phyloP scores from a whole-genome alignment of 371 early-diverging fungal species.

The Syncephalastrum monosporum region DNA sequence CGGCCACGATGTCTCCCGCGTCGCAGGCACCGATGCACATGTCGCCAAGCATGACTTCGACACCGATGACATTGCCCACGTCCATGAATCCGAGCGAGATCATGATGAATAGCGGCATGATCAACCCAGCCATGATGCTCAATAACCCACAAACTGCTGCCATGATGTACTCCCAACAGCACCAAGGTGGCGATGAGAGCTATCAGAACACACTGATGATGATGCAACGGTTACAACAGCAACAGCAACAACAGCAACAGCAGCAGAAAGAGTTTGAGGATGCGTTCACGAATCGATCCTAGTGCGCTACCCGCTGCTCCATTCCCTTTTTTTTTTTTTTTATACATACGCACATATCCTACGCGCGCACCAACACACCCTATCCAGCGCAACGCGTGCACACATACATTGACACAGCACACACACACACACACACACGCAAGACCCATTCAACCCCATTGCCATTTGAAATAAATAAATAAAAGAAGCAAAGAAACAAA shows the following conservation, averaged over 20 bases:
- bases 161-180: slow-evolving; percentile 7
- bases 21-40: slow-evolving; percentile 23
- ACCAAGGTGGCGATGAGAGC: slow-evolving; percentile 21
- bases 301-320: background rate
- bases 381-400: too few species aligned
- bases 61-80: slow-evolving; percentile 17
- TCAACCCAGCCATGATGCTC: slow-evolving; percentile 29
- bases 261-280: slow-evolving; percentile 26
- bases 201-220: slow-evolving; percentile 36
- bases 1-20: slow-evolving; percentile 15
- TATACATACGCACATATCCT: too few species aligned
- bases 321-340: background rate
- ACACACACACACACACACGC: too few species aligned
- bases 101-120: slow-evolving; percentile 27
- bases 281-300: slow-evolving; percentile 17
- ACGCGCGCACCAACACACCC: too few species aligned
- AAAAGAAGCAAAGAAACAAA: too few species aligned
- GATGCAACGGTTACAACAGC: slow-evolving; percentile 41
- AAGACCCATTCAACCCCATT: too few species aligned
- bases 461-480: too few species aligned
- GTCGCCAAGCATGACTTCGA: slow-evolving; percentile 28
- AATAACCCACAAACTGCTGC: slow-evolving; percentile 6
- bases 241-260: slow-evolving; percentile 20
- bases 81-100: slow-evolving; percentile 30
- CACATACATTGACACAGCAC: too few species aligned